Percentiles rank a stretch among this genome's conserved stretches.
These are phyloP conservation scores for Penicillium polonicum DNA, from an alignment of 2,329 filamentous ascomycete species.

Conservation along the genomic window DNA sequence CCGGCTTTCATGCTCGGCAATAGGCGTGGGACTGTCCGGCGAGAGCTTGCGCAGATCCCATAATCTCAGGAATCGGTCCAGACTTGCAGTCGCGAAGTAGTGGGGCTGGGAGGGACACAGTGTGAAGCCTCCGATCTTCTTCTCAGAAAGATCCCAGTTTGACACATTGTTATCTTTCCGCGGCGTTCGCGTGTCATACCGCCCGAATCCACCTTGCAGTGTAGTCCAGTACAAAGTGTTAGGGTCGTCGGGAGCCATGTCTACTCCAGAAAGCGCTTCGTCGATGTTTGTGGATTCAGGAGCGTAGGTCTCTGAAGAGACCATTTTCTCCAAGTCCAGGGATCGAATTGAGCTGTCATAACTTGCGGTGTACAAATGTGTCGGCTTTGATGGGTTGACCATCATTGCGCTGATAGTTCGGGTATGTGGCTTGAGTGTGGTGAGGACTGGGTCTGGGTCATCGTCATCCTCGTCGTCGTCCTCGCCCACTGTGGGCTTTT, in stretches of 20 bases:
- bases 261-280: conserved; percentile 77
- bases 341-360: conserved; percentile 92
- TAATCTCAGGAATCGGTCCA: conserved; percentile 84
- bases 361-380: conserved; percentile 77
- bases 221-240: conserved; percentile 85
- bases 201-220: conserved; percentile 74
- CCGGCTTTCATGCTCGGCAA: conserved; percentile 79
- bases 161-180: conserved; percentile 55
- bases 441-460: conserved; percentile 71
- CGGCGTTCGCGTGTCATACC: conserved; percentile 70
- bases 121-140: conserved; percentile 94
- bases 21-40: conserved; percentile 61
- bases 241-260: conserved; percentile 69
- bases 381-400: conserved; percentile 70
- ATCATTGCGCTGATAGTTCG: conserved; percentile 84
- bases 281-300: conserved; percentile 69
- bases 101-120: conserved; percentile 78
- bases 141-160: conserved; percentile 75
- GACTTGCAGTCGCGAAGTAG: conserved; percentile 80
- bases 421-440: conserved; percentile 85
- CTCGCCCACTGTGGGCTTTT: conserved; percentile 57
- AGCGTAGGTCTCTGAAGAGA: conserved; percentile 78
- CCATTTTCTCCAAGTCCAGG: conserved; percentile 76
- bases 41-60: conserved; percentile 86
- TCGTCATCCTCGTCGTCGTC: conserved; percentile 66